Conservation (phyloP, 805 yeast species). For the Monosporozyma aquatica region DNA sequence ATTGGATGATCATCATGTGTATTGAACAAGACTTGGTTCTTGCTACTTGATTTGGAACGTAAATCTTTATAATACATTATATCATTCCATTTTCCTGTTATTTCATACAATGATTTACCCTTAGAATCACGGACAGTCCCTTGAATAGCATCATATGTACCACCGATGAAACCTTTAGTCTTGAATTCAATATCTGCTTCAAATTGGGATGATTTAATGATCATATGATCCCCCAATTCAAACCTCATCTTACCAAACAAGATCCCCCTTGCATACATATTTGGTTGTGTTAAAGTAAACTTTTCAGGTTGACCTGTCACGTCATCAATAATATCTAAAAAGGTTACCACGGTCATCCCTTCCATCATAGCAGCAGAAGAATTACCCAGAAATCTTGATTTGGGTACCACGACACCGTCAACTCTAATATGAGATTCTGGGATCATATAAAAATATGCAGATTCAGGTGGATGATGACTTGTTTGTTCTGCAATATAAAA, state of each 20-base stretch:
- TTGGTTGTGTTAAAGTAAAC: slow-evolving; percentile 88
- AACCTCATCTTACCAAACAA: slow-evolving; percentile 81
- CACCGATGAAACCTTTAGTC: slow-evolving; percentile 88
- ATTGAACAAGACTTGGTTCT: slow-evolving; percentile 48
- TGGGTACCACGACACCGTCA: slow-evolving; percentile 84
- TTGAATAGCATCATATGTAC: slow-evolving; percentile 81
- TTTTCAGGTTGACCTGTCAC: slow-evolving; percentile 45
- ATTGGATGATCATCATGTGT: slow-evolving; percentile 44
- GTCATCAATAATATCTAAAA: slow-evolving; percentile 48
- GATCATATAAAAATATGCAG: slow-evolving; percentile 79
- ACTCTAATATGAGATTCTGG: slow-evolving; percentile 76
- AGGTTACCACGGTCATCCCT: slow-evolving; percentile 65
- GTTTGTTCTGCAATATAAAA: slow-evolving; percentile 90
- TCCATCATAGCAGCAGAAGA: slow-evolving; percentile 98
- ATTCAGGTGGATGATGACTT: slow-evolving; percentile 97
- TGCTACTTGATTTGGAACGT: slow-evolving; percentile 28
- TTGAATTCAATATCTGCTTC: slow-evolving; percentile 86
- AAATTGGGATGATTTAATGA: slow-evolving; percentile 53
- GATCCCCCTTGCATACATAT: slow-evolving; percentile 89
- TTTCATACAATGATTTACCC: slow-evolving; percentile 51
- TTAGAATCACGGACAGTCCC: slow-evolving; percentile 54
- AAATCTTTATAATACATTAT: slow-evolving; percentile 58
- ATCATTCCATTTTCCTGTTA: slow-evolving; percentile 92
- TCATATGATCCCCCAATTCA: slow-evolving; percentile 88
- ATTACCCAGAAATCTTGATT: slow-evolving; percentile 83